Conservation (phyloP, 257 asterid species). For the Salvia hispanica region DNA sequence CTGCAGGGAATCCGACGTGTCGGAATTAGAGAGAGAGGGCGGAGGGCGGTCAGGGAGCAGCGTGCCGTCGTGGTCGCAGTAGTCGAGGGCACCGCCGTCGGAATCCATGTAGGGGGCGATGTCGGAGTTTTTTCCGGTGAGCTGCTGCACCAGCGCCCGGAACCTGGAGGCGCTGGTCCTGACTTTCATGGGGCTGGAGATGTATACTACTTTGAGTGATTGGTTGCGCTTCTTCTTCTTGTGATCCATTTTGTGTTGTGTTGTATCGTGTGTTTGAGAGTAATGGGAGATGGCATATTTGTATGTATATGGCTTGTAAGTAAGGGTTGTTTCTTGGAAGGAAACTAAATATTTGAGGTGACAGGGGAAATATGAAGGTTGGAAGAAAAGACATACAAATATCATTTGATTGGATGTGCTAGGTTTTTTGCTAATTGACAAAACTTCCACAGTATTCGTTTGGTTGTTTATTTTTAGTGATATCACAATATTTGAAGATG, state of each 20-base stretch:
- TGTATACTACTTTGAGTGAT: conserved; percentile 71
- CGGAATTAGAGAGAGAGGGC: conserved; percentile 27
- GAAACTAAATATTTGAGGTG: too few relatives aligned
- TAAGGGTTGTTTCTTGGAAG: conserved; percentile 61
- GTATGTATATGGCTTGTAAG: conserved; percentile 33
- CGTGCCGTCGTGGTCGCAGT: conserved; percentile 16
- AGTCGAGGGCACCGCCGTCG: background rate
- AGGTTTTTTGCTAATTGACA: background rate
- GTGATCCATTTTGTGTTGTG: background rate
- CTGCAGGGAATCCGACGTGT: conserved; percentile 32
- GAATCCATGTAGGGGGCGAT: conserved; percentile 44
- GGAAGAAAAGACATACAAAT: conserved; percentile 49
- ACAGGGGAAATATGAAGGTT: conserved; percentile 42
- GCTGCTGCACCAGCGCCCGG: conserved; percentile 65
- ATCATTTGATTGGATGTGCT: background rate
- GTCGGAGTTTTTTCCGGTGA: conserved; percentile 73
- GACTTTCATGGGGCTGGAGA: conserved; percentile 85
- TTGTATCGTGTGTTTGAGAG: background rate
- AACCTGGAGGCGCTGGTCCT: conserved; percentile 67
- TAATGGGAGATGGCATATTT: conserved; percentile 28
- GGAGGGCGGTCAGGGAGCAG: background rate
- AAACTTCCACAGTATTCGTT: conserved; percentile 3
- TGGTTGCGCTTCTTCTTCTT: conserved; percentile 23
- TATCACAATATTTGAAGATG: too few relatives aligned
- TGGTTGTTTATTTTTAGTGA: too few relatives aligned